These are phyloP conservation scores for Trametes versicolor DNA, from an alignment of 1,284 basidiomycete species.

Conservation along the genomic window DNA sequence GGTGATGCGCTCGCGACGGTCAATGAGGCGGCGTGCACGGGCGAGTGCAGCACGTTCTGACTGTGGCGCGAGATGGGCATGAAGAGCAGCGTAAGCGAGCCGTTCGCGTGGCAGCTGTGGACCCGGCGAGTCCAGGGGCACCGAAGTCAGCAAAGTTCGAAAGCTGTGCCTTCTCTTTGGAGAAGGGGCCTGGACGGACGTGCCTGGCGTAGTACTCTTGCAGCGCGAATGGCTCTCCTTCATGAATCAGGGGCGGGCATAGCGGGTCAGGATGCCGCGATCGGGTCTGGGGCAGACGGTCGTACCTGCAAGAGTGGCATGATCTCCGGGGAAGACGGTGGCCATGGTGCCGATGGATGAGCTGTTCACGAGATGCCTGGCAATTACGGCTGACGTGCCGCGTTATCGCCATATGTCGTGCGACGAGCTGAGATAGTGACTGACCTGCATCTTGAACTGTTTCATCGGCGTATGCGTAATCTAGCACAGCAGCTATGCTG, in stretches of 20 bases:
- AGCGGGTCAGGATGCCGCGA: conserved; percentile 18
- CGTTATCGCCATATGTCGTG: conserved; percentile 10
- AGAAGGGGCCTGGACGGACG: conserved; percentile 11
- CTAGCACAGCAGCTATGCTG: background rate
- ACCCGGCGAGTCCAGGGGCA: background rate
- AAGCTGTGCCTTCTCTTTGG: conserved; percentile 22
- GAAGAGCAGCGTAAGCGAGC: conserved; percentile 69
- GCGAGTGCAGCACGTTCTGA: conserved; percentile 61
- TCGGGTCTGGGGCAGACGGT: conserved; percentile 13
- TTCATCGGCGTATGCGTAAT: conserved; percentile 28
- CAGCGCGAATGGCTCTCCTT: conserved; percentile 66
- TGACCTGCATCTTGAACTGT: conserved; percentile 45
- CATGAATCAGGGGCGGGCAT: conserved; percentile 19
- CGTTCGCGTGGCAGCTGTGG: conserved; percentile 63
- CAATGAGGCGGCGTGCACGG: conserved; percentile 59
- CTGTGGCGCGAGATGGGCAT: conserved; percentile 71
- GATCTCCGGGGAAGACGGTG: conserved; percentile 55
- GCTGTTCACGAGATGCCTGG: conserved; percentile 52
- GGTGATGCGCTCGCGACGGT: conserved; percentile 58
- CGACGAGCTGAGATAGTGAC: background rate
- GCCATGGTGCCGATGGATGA: conserved; percentile 59
- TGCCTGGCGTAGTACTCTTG: conserved; percentile 68
- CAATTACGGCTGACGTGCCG: conserved; percentile 49
- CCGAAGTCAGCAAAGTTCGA: conserved; percentile 8
- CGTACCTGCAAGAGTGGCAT: conserved; percentile 53